phyloP scores from a whole-genome alignment of 352 stramenopile species.

The Pseudoperonospora humuli region DNA sequence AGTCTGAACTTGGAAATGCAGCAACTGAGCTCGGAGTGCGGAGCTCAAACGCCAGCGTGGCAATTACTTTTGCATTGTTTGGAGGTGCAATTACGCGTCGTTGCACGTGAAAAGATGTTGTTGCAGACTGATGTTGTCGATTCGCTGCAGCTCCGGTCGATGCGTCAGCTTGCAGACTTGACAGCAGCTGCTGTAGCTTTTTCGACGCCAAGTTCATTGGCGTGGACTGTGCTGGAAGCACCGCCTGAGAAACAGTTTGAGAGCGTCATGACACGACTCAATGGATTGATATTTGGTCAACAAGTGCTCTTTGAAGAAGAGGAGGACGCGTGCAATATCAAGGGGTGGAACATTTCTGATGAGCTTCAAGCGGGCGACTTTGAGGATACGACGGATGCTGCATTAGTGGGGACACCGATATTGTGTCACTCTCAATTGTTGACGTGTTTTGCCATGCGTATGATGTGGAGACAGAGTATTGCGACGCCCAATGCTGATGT shows the following conservation, averaged over 20 bases:
- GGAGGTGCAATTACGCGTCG: slow-evolving; percentile 50
- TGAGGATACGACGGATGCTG: slow-evolving; percentile 17
- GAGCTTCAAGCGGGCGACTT: slow-evolving; percentile 10
- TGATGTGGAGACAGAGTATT: slow-evolving; percentile 37
- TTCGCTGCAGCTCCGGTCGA: slow-evolving; percentile 42
- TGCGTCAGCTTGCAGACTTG: slow-evolving; percentile 45
- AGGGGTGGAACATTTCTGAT: slow-evolving; percentile 2
- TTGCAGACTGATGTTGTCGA: slow-evolving; percentile 29
- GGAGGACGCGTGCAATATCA: slow-evolving; percentile 18
- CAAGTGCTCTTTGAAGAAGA: slow-evolving; percentile 69
- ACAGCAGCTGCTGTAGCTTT: slow-evolving; percentile 33
- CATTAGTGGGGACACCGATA: slow-evolving; percentile 30
- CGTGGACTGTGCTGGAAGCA: slow-evolving; percentile 36
- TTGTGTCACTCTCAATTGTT: slow-evolving; percentile 45
- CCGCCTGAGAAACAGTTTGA: slow-evolving; percentile 38
- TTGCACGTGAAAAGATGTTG: slow-evolving; percentile 33
- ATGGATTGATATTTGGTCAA: slow-evolving; percentile 61
- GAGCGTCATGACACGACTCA: slow-evolving; percentile 35
- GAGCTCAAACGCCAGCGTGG: slow-evolving; percentile 38
- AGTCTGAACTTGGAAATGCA: slow-evolving; percentile 47
- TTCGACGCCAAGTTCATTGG: slow-evolving; percentile 32
- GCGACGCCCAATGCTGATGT: slow-evolving; percentile 22
- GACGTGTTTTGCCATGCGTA: slow-evolving; percentile 42
- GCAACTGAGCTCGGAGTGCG: slow-evolving; percentile 33
- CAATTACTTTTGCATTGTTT: slow-evolving; percentile 51